A percentile compares a stretch with the other conserved stretches of the same genome.
Evolutionary conservation across 2,329 filamentous ascomycete species (phyloP).

Genomic region (Colletotrichum magnum): DNA sequence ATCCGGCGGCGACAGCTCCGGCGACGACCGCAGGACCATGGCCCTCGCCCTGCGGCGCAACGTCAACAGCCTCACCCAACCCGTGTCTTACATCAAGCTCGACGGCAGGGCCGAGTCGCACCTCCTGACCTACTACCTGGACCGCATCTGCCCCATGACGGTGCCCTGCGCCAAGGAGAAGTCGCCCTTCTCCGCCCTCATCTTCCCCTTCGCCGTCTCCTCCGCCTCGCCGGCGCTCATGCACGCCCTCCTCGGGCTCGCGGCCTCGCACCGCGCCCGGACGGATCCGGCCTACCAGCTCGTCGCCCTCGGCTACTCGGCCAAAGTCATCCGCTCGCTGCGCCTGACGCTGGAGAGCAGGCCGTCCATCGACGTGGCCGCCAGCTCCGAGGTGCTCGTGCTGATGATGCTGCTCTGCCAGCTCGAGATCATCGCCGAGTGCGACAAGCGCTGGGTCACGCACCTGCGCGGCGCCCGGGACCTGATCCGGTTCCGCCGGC

Average conservation of each 20-base stretch:
- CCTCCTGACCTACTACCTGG: conserved; percentile 38
- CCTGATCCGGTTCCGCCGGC: conserved; percentile 54
- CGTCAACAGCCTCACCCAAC: conserved; percentile 13
- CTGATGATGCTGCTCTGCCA: conserved; percentile 42
- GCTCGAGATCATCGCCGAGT: conserved; percentile 47
- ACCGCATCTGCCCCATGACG: conserved; percentile 40
- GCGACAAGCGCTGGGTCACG: conserved; percentile 58
- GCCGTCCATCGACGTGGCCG: conserved; percentile 27
- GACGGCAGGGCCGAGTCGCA: conserved; percentile 27
- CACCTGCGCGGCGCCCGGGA: conserved; percentile 60
- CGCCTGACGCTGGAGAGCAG: conserved; percentile 29
- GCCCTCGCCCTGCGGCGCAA: conserved; percentile 27
- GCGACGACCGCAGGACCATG: conserved; percentile 17
- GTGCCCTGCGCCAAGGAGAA: conserved; percentile 29
- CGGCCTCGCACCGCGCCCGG: conserved; percentile 39
- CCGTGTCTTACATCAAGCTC: conserved; percentile 30
- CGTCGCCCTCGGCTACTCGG: conserved; percentile 37
- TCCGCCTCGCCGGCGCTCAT: conserved; percentile 40
- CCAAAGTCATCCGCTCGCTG: conserved; percentile 38
- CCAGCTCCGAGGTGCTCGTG: conserved; percentile 38
- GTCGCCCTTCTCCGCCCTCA: conserved; percentile 38
- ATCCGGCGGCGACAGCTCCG: conserved; percentile 20
- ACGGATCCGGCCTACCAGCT: conserved; percentile 29
- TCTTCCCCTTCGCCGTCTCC: conserved; percentile 39
- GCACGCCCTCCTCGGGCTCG: conserved; percentile 39